Conservation (phyloP, 768 basidiomycete genomes). For the Lentinula detonsa region DNA sequence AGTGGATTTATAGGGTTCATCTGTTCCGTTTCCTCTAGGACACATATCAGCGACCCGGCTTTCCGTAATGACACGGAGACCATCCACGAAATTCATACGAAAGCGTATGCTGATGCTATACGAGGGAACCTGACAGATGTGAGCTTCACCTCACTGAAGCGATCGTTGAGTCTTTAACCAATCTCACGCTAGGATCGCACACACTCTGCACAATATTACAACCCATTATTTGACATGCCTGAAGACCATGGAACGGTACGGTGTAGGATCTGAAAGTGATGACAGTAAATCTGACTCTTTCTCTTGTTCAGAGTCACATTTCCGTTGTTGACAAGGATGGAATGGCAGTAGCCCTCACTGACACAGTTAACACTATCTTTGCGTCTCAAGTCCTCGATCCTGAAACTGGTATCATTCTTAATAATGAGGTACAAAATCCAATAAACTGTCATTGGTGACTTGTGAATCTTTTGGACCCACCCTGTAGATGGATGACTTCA, state of each 20-base stretch:
- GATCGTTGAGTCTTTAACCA: background rate
- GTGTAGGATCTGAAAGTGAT: background rate
- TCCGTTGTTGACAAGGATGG: constrained; percentile 79
- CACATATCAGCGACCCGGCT: constrained; percentile 74
- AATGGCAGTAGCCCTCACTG: constrained; percentile 83
- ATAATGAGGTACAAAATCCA: constrained; percentile 64
- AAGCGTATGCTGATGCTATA: constrained; percentile 58
- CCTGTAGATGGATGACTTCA: constrained; percentile 84
- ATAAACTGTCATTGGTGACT: background rate
- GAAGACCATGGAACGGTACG: constrained; percentile 85
- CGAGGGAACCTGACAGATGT: constrained; percentile 80
- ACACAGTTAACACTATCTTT: constrained; percentile 87
- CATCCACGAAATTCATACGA: constrained; percentile 63
- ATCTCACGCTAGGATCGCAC: constrained; percentile 59
- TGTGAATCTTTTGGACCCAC: background rate
- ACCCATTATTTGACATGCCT: constrained; percentile 71
- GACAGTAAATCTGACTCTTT: background rate
- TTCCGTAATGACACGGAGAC: constrained; percentile 51
- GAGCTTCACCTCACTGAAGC: background rate
- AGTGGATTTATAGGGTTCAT: background rate
- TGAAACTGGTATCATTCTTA: constrained; percentile 82
- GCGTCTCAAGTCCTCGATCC: constrained; percentile 86
- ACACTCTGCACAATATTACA: constrained; percentile 77
- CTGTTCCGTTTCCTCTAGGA: constrained; percentile 38
- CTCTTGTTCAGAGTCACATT: constrained; percentile 61